Percentiles rank a stretch among this genome's conserved stretches.
Conservation (phyloP, 148 eudicot genomes). For the Agrostemma githago region DNA sequence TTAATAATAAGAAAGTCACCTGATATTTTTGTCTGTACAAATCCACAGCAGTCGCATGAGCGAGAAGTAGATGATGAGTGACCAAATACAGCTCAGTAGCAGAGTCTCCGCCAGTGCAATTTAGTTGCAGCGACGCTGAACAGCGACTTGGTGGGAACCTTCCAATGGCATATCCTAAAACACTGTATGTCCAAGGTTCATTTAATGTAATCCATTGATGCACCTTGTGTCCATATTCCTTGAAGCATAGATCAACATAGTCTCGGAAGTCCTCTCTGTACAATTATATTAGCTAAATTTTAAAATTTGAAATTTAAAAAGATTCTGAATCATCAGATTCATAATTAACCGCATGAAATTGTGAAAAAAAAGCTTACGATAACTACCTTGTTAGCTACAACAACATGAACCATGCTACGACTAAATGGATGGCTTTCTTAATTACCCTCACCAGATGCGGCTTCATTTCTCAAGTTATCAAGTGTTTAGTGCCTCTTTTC, state of each 20-base stretch:
- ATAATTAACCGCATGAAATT: too few species aligned
- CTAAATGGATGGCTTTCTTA: too few species aligned
- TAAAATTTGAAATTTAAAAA: not conserved
- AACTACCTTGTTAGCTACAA: too few species aligned
- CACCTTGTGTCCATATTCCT: conserved; percentile 32
- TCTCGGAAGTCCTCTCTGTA: conserved; percentile 26
- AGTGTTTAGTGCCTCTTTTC: too few species aligned
- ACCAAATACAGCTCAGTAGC: conserved; percentile 53
- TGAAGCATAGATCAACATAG: conserved; percentile 37
- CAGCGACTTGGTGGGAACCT: conserved; percentile 30
- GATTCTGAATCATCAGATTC: too few species aligned
- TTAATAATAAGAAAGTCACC: conserved; percentile 24
- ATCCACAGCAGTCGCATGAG: conserved; percentile 35
- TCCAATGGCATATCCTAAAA: conserved; percentile 26
- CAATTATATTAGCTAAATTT: not conserved
- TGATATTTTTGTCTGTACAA: conserved; percentile 34
- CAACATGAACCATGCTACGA: too few species aligned
- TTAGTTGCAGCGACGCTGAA: conserved; percentile 23
- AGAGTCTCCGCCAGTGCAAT: conserved; percentile 43
- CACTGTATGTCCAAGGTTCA: conserved; percentile 26
- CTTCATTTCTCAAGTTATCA: too few species aligned
- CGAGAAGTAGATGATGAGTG: conserved; percentile 35
- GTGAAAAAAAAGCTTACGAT: too few species aligned
- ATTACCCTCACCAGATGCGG: too few species aligned
- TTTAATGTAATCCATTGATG: conserved; percentile 44